Evolutionary conservation across 768 basidiomycete genomes (phyloP).

Genomic region (Mycena amicta): DNA sequence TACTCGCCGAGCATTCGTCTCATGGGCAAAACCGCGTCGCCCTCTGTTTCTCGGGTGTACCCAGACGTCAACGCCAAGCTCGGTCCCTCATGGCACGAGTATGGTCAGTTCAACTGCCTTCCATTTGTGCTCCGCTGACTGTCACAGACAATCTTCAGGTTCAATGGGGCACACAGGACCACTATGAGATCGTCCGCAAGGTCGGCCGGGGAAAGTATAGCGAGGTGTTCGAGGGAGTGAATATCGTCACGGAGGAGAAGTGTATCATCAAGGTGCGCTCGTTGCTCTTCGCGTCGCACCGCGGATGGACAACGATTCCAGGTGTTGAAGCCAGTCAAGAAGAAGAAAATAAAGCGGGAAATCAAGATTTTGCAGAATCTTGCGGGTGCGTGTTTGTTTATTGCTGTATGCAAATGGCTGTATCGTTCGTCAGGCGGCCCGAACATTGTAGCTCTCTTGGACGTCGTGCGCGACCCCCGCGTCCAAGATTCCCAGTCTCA

Average conservation of each 20-base stretch:
- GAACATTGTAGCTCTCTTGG: slow-evolving; percentile 89
- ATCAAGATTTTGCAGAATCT: slow-evolving; percentile 98
- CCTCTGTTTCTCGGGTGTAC: slow-evolving; percentile 84
- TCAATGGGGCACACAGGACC: slow-evolving; percentile 97
- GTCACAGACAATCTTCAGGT: slow-evolving; percentile 87
- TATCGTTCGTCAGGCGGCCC: slow-evolving; percentile 45
- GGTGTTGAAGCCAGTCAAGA: slow-evolving; percentile 95
- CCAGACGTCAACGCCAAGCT: slow-evolving; percentile 85
- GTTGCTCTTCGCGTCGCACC: neutral
- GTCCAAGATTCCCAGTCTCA: slow-evolving; percentile 94
- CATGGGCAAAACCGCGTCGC: slow-evolving; percentile 74
- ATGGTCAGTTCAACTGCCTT: slow-evolving; percentile 59
- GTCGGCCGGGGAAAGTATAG: slow-evolving; percentile 96
- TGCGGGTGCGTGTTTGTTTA: slow-evolving; percentile 57
- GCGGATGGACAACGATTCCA: neutral
- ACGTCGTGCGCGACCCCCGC: slow-evolving; percentile 95
- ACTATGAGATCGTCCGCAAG: slow-evolving; percentile 97
- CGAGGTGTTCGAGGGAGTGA: slow-evolving; percentile 94
- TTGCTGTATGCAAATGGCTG: neutral
- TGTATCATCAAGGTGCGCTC: slow-evolving; percentile 85
- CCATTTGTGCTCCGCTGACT: slow-evolving; percentile 23
- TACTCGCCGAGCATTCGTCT: slow-evolving; percentile 25
- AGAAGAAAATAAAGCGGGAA: slow-evolving; percentile 99
- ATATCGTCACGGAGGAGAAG: slow-evolving; percentile 88
- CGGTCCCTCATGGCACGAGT: slow-evolving; percentile 89